phyloP scores from a whole-genome alignment of 805 yeast species.

The Myxozyma melibiosi region DNA sequence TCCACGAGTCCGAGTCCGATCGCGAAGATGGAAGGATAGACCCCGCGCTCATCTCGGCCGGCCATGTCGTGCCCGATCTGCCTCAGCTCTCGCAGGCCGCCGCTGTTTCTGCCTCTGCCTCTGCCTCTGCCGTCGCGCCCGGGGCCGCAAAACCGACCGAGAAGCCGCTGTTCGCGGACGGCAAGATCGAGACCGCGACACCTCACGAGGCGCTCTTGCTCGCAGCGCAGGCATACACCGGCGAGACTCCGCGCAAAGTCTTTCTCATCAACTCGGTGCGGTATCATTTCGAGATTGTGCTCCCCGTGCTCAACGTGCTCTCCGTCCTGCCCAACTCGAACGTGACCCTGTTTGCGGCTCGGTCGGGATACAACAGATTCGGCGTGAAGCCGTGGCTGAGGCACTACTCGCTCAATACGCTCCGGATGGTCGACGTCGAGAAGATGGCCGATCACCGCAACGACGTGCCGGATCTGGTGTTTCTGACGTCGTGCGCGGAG shows the following conservation, averaged over 20 bases:
- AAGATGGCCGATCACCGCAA: not conserved
- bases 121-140: not conserved
- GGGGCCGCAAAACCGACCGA: not conserved
- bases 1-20: not conserved
- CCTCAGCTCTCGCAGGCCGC: not conserved
- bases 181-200: not conserved
- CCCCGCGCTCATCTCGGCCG: constrained; percentile 6
- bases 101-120: not conserved
- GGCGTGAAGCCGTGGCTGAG: constrained; percentile 27
- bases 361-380: constrained; percentile 15
- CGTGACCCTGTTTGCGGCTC: constrained; percentile 14
- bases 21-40: not conserved
- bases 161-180: constrained; percentile 1
- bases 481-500: constrained; percentile 28
- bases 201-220: not conserved
- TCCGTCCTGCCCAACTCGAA: constrained; percentile 8
- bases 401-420: constrained; percentile 6
- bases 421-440: constrained; percentile 7
- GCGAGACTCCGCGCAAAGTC: constrained; percentile 1
- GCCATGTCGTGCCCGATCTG: constrained; percentile 7
- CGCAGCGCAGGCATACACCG: constrained; percentile 2
- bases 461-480: constrained; percentile 24
- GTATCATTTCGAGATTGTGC: constrained; percentile 30
- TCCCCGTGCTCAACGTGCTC: constrained; percentile 24
- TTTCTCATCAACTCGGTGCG: constrained; percentile 25